Percentiles rank a stretch among this genome's conserved stretches.
These are phyloP conservation scores for Actinomortierella ambigua DNA, from an alignment of 371 early-diverging fungal species.

Conservation along the genomic window DNA sequence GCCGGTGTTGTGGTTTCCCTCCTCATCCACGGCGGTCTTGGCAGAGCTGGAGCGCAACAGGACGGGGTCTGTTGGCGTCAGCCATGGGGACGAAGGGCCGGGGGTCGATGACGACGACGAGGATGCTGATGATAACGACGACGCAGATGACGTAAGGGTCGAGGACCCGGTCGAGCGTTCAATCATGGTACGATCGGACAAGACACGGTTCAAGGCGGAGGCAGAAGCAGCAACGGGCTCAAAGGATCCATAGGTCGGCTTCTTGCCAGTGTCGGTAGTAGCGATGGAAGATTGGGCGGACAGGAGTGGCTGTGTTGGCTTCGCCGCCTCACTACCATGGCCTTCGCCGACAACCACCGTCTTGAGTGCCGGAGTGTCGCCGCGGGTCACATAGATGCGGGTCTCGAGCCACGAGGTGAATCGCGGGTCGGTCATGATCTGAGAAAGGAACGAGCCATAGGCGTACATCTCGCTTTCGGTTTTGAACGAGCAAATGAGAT, in stretches of 20 bases:
- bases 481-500: conserved; percentile 8
- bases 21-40: too few relatives aligned
- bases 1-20: too few relatives aligned
- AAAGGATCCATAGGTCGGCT: too few relatives aligned
- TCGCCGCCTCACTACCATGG: not conserved
- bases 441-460: conserved; percentile 9
- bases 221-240: too few relatives aligned
- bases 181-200: conserved; percentile 4
- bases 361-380: conserved; percentile 1
- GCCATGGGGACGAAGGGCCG: too few relatives aligned
- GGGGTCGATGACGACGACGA: conserved; percentile 3
- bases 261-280: too few relatives aligned
- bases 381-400: conserved; percentile 4
- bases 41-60: too few relatives aligned
- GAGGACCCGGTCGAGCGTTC: not conserved
- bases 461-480: conserved; percentile 6
- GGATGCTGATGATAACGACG: conserved; percentile 3
- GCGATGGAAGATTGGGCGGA: not conserved
- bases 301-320: not conserved
- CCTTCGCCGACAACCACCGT: not conserved
- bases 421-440: conserved; percentile 6
- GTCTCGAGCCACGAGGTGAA: conserved; percentile 8
- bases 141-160: not conserved
- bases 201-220: not conserved
- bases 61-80: too few relatives aligned